A percentile compares a stretch with the other conserved stretches of the same genome.
These are phyloP conservation scores for Fusarium floridanum DNA, from an alignment of 2,329 filamentous ascomycete genomes.

Conservation along the genomic window DNA sequence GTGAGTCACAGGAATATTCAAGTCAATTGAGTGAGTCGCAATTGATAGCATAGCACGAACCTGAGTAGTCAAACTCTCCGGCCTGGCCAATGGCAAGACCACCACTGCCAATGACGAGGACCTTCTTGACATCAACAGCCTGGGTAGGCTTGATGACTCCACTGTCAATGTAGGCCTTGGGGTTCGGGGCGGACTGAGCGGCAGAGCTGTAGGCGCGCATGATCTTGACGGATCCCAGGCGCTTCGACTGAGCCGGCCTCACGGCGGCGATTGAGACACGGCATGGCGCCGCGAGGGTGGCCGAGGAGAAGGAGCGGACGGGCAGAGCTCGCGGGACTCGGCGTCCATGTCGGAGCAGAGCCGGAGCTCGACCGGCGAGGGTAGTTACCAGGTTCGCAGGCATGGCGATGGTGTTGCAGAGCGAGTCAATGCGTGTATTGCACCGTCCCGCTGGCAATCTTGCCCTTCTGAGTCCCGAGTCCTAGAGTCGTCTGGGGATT, in stretches of 20 bases:
- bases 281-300: conserved; percentile 47
- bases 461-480: conserved; percentile 49
- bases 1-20: conserved; percentile 30
- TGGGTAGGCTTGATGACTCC: conserved; percentile 85
- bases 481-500: conserved; percentile 42
- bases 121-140: conserved; percentile 93
- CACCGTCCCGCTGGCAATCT: conserved; percentile 54
- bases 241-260: conserved; percentile 56
- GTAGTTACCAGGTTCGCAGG: conserved; percentile 56
- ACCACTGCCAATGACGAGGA: conserved; percentile 94
- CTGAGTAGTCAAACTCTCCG: conserved; percentile 98
- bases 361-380: conserved; percentile 69
- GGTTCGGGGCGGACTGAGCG: conserved; percentile 79
- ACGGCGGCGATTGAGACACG: conserved; percentile 44
- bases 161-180: conserved; percentile 90
- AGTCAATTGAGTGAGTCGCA: background rate
- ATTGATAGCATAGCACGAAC: conserved; percentile 64
- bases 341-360: conserved; percentile 68
- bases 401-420: conserved; percentile 42
- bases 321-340: conserved; percentile 61
- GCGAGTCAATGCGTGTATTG: conserved; percentile 52
- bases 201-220: conserved; percentile 57
- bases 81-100: conserved; percentile 97
- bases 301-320: conserved; percentile 59
- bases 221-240: conserved; percentile 62